Percentiles rank a stretch among this genome's conserved stretches.
phyloP scores from a whole-genome alignment of 1,284 basidiomycete genomes.

The Rugiboletus extremiorientalis region DNA sequence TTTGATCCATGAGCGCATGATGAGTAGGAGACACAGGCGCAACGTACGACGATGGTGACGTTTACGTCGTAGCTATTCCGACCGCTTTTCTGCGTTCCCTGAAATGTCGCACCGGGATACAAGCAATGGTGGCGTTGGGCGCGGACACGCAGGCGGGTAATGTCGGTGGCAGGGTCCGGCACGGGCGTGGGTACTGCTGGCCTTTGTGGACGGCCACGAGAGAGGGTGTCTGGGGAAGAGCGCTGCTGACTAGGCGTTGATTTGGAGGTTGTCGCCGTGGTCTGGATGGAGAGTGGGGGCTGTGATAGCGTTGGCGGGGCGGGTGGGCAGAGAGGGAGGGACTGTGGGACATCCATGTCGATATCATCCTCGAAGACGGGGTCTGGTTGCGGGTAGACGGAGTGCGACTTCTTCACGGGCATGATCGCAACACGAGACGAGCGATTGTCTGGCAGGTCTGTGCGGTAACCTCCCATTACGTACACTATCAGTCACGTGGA shows the following conservation, averaged over 20 bases:
- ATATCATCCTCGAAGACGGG: slow-evolving; percentile 33
- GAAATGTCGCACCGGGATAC: slow-evolving; percentile 76
- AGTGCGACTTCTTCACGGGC: slow-evolving; percentile 25
- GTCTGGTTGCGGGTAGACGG: slow-evolving; percentile 22
- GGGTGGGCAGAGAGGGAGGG: not conserved
- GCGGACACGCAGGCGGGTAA: slow-evolving; percentile 71
- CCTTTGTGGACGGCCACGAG: slow-evolving; percentile 12
- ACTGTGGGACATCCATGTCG: slow-evolving; percentile 27
- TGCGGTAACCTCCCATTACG: slow-evolving; percentile 1
- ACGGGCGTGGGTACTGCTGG: slow-evolving; percentile 9
- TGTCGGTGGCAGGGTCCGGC: slow-evolving; percentile 65
- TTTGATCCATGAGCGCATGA: slow-evolving; percentile 29
- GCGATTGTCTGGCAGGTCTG: slow-evolving; percentile 6
- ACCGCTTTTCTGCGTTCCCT: slow-evolving; percentile 82
- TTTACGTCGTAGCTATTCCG: slow-evolving; percentile 84
- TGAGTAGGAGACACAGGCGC: not conserved
- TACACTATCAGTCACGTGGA: too few relatives aligned
- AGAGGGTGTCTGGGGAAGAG: slow-evolving; percentile 6
- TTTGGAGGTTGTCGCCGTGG: slow-evolving; percentile 8
- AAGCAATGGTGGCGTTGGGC: slow-evolving; percentile 78
- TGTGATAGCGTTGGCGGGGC: slow-evolving; percentile 2
- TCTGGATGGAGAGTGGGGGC: slow-evolving; percentile 13
- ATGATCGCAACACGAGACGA: slow-evolving; percentile 17
- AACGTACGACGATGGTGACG: slow-evolving; percentile 76
- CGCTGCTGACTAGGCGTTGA: slow-evolving; percentile 12